A percentile compares a stretch with the other conserved stretches of the same genome.
These are phyloP conservation scores for Scalesia atractyloides DNA, from an alignment of 129 eudicot species.

Conservation along the genomic window DNA sequence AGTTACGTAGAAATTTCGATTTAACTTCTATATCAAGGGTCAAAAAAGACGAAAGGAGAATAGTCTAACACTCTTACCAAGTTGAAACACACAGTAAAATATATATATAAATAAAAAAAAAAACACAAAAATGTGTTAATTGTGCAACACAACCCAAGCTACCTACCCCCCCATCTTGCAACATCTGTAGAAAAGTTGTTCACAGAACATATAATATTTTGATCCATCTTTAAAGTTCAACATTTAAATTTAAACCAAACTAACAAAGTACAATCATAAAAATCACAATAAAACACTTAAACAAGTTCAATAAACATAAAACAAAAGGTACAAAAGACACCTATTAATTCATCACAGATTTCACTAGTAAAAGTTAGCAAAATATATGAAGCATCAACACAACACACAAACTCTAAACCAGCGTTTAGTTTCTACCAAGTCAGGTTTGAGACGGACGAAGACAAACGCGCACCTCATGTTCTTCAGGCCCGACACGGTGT, in stretches of 20 bases:
- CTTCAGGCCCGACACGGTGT: slow-evolving; percentile 82
- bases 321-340: slow-evolving; percentile 17
- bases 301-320: slow-evolving; percentile 25
- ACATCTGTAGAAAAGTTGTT: not conserved
- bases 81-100: not conserved
- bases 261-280: slow-evolving; percentile 1
- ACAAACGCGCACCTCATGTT: slow-evolving; percentile 77
- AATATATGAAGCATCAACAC: slow-evolving; percentile 29
- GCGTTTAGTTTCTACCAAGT: slow-evolving; percentile 22
- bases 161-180: not conserved
- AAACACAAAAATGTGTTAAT: not conserved
- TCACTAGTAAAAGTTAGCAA: slow-evolving; percentile 30
- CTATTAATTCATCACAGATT: slow-evolving; percentile 28
- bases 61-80: not conserved
- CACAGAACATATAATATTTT: too few species aligned
- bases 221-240: too few species aligned
- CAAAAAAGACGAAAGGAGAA: not conserved
- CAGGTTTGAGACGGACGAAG: slow-evolving; percentile 50
- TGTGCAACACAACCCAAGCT: not conserved
- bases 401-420: slow-evolving; percentile 24
- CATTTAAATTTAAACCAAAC: not conserved
- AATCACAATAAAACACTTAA: slow-evolving; percentile 24
- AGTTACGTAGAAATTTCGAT: not conserved
- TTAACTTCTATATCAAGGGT: not conserved
- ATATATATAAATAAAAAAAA: not conserved